phyloP scores from a whole-genome alignment of 2,329 filamentous ascomycete genomes.

The Neonectria punicea region DNA sequence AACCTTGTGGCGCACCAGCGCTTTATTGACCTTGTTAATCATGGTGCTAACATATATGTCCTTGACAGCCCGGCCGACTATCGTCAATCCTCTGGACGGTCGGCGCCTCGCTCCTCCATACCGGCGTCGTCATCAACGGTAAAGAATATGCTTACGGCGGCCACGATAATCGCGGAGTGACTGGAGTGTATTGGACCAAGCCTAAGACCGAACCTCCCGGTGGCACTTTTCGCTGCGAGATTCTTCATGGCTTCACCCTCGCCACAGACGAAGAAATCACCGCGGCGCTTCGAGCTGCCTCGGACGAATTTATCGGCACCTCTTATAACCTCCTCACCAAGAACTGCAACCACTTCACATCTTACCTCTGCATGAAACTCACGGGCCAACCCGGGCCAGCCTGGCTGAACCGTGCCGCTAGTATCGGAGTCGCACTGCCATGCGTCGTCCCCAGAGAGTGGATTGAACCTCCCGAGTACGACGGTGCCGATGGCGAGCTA shows the following conservation, averaged over 20 bases:
- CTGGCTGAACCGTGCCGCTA: constrained; percentile 88
- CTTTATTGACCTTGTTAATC: constrained; percentile 9
- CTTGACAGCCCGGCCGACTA: constrained; percentile 72
- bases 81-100: constrained; percentile 82
- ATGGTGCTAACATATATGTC: constrained; percentile 25
- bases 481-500: constrained; percentile 76
- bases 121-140: constrained; percentile 82
- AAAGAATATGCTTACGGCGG: constrained; percentile 88
- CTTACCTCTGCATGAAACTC: constrained; percentile 77
- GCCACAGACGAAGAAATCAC: constrained; percentile 76
- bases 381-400: constrained; percentile 75
- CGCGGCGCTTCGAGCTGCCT: constrained; percentile 73
- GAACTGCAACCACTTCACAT: constrained; percentile 92
- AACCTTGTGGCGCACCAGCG: constrained; percentile 6
- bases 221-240: constrained; percentile 78
- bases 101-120: constrained; percentile 82
- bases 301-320: constrained; percentile 77
- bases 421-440: constrained; percentile 81
- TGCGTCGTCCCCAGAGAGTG: constrained; percentile 86
- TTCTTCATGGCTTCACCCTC: constrained; percentile 83
- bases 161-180: constrained; percentile 75
- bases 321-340: constrained; percentile 83
- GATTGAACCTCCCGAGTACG: constrained; percentile 82
- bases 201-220: constrained; percentile 79
- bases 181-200: constrained; percentile 85